phyloP scores from a whole-genome alignment of 139 green algal genomes.

The Dunaliella sp. region DNA sequence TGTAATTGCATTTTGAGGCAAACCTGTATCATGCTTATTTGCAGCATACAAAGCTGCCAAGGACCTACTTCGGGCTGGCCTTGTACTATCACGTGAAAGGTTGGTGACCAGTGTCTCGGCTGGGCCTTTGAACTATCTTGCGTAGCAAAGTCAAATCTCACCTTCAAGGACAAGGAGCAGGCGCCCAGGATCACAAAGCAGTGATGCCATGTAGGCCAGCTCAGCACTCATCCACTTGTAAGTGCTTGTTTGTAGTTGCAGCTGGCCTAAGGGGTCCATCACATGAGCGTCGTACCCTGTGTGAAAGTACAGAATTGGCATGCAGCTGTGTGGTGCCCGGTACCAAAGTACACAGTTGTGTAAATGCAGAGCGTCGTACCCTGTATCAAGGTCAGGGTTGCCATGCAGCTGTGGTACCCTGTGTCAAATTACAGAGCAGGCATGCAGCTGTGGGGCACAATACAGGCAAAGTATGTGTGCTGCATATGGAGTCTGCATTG shows the following conservation, averaged over 20 bases:
- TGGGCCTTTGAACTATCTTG: not conserved
- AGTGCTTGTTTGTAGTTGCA: constrained; percentile 71
- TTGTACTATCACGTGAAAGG: too few relatives aligned
- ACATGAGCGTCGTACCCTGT: constrained; percentile 90
- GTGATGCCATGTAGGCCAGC: constrained; percentile 10
- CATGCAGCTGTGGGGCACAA: not conserved
- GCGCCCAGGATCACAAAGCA: constrained; percentile 16
- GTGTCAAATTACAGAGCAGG: not conserved
- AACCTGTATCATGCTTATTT: not conserved
- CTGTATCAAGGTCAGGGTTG: not conserved
- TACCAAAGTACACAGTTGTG: too few relatives aligned
- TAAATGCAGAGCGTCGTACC: not conserved
- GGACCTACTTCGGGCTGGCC: too few relatives aligned
- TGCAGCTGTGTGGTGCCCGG: not conserved
- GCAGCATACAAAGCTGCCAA: not conserved
- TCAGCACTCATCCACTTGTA: constrained; percentile 69
- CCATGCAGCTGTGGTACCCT: not conserved
- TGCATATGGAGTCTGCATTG: too few relatives aligned
- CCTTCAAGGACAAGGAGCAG: constrained; percentile 87
- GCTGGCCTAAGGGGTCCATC: constrained; percentile 75
- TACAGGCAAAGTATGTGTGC: too few relatives aligned
- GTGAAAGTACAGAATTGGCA: constrained; percentile 7
- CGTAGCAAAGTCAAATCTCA: not conserved
- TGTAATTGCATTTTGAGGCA: not conserved
- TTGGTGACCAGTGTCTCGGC: too few relatives aligned